Evolutionary conservation across 2,329 filamentous ascomycete genomes (phyloP).

Genomic region (Fusarium piperis): DNA sequence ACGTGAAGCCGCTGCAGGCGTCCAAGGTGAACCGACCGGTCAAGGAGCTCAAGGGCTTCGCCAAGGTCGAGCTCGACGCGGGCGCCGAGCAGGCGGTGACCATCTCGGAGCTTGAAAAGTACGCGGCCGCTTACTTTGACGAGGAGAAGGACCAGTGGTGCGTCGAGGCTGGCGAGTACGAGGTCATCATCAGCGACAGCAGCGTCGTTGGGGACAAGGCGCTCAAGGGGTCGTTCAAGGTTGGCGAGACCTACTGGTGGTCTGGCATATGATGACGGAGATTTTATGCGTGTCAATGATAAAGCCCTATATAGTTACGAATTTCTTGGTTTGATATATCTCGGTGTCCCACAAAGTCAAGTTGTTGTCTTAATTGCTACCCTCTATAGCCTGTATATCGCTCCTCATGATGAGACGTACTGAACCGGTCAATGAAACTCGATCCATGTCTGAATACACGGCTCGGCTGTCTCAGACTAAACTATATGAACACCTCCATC

Average conservation of each 20-base stretch:
- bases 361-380: neutral
- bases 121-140: conserved; percentile 76
- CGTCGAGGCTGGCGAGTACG: conserved; percentile 72
- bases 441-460: neutral
- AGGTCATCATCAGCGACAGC: conserved; percentile 68
- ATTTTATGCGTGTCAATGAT: neutral
- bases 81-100: conserved; percentile 67
- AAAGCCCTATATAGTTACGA: neutral
- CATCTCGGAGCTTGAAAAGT: conserved; percentile 69
- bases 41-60: conserved; percentile 73
- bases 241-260: conserved; percentile 74
- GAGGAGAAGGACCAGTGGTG: conserved; percentile 73
- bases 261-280: conserved; percentile 57
- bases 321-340: neutral
- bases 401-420: neutral
- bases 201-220: conserved; percentile 60
- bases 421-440: neutral
- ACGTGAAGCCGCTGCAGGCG: conserved; percentile 62
- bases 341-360: neutral
- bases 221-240: conserved; percentile 63
- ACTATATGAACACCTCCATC: conserved; percentile 44
- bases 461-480: neutral
- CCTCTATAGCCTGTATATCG: neutral
- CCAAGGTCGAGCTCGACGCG: conserved; percentile 69
- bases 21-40: conserved; percentile 64